Evolutionary conservation across 1,139 yeast species (phyloP).

Genomic region (Suhomyces bolitotheri): DNA sequence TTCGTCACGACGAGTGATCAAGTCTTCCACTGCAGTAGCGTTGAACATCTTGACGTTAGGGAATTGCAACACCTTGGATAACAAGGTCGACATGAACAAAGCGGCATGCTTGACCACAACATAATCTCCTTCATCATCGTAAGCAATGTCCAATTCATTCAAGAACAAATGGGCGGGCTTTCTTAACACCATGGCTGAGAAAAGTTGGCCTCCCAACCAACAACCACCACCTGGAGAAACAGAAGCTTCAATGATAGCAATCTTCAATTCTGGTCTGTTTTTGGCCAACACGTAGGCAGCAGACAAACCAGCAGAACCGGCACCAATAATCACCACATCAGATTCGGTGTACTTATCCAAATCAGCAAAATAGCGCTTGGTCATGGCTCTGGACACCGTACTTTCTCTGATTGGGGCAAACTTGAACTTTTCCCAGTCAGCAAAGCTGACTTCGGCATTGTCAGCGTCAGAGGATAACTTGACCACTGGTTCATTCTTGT

Average conservation of each 20-base stretch:
- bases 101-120: slow-evolving; percentile 85
- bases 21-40: slow-evolving; percentile 80
- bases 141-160: slow-evolving; percentile 62
- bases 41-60: slow-evolving; percentile 78
- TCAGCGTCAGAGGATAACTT: slow-evolving; percentile 15
- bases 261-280: slow-evolving; percentile 73
- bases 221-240: slow-evolving; percentile 84
- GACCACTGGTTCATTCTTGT: slow-evolving; percentile 7
- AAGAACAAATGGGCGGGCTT: slow-evolving; percentile 74
- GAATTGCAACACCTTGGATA: slow-evolving; percentile 67
- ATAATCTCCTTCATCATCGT: slow-evolving; percentile 79
- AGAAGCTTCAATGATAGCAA: slow-evolving; percentile 72
- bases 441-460: slow-evolving; percentile 27
- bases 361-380: slow-evolving; percentile 71
- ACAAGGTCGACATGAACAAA: slow-evolving; percentile 68
- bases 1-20: slow-evolving; percentile 67
- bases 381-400: slow-evolving; percentile 83
- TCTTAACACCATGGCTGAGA: slow-evolving; percentile 77
- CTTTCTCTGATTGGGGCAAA: slow-evolving; percentile 78
- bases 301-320: slow-evolving; percentile 76
- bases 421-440: slow-evolving; percentile 67
- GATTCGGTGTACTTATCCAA: slow-evolving; percentile 74
- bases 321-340: slow-evolving; percentile 75
- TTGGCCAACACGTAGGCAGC: slow-evolving; percentile 74
- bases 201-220: slow-evolving; percentile 79